Evolutionary conservation across 805 yeast species (phyloP).

Genomic region (Wickerhamiella lipophila): DNA sequence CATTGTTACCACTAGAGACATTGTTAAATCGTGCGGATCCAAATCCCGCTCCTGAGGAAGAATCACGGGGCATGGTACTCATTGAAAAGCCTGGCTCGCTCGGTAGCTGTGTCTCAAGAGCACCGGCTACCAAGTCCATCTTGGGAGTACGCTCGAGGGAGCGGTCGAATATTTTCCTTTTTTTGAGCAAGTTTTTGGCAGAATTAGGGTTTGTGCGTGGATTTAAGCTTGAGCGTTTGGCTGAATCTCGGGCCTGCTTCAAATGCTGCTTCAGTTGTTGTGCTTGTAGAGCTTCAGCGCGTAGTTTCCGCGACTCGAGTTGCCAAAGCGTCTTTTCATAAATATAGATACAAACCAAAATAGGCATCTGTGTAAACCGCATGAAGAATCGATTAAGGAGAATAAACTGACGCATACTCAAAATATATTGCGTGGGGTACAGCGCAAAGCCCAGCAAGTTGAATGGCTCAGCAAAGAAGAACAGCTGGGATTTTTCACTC

Average conservation of each 20-base stretch:
- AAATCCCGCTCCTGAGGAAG: background rate
- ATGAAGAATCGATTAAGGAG: constrained; percentile 27
- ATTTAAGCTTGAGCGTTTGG: background rate
- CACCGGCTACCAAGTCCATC: constrained; percentile 13
- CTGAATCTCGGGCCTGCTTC: constrained; percentile 10
- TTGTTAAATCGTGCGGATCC: background rate
- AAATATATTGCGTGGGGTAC: constrained; percentile 24
- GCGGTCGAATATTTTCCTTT: constrained; percentile 3
- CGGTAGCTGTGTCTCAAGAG: background rate
- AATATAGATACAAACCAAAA: constrained; percentile 26
- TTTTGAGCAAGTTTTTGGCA: background rate
- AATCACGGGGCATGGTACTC: background rate
- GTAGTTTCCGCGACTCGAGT: constrained; percentile 15
- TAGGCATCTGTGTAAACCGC: constrained; percentile 30
- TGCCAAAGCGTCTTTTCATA: constrained; percentile 24
- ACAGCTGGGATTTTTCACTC: constrained; percentile 28
- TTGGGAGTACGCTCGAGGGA: constrained; percentile 13
- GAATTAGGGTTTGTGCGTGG: background rate
- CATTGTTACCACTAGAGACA: background rate
- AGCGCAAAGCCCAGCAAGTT: constrained; percentile 27
- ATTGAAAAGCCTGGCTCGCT: constrained; percentile 5
- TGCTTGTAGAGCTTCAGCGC: constrained; percentile 15
- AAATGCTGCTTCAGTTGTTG: constrained; percentile 17
- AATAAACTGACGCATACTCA: constrained; percentile 27
- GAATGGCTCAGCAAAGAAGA: constrained; percentile 30